These are phyloP conservation scores for Neophaeococcomyces aloes DNA, from an alignment of 2,329 filamentous ascomycete species.

Conservation along the genomic window DNA sequence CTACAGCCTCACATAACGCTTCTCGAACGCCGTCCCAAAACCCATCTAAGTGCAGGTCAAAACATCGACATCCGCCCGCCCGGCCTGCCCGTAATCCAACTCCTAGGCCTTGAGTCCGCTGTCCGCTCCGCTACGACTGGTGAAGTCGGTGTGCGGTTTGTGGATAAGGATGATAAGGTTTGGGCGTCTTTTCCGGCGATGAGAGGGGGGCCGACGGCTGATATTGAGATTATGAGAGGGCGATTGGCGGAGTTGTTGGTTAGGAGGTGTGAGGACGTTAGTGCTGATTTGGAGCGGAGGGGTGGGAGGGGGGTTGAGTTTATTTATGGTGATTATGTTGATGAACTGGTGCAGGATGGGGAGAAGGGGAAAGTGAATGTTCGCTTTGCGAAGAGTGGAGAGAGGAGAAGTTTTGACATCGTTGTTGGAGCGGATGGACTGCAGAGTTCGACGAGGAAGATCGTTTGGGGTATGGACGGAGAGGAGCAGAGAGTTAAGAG, in stretches of 20 bases:
- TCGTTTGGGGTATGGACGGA: slow-evolving; percentile 26
- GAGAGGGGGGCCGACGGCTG: slow-evolving; percentile 34
- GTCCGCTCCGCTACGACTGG: slow-evolving; percentile 32
- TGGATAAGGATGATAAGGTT: slow-evolving; percentile 32
- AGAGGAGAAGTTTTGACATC: slow-evolving; percentile 34
- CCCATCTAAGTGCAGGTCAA: slow-evolving; percentile 38
- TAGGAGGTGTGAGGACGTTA: slow-evolving; percentile 35
- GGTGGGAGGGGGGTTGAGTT: background rate
- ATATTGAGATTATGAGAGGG: slow-evolving; percentile 52
- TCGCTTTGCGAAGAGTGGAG: slow-evolving; percentile 34
- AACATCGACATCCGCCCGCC: slow-evolving; percentile 46
- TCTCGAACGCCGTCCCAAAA: slow-evolving; percentile 27
- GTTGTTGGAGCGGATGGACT: slow-evolving; percentile 40
- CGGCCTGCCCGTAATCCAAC: slow-evolving; percentile 41
- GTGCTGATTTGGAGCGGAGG: background rate
- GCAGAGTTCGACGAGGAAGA: slow-evolving; percentile 32
- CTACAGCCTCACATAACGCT: slow-evolving; percentile 21
- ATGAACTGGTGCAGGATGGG: slow-evolving; percentile 26
- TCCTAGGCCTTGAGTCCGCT: slow-evolving; percentile 41
- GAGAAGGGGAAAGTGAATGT: slow-evolving; percentile 27
- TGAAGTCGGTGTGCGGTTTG: slow-evolving; percentile 29
- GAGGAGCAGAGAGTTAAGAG: slow-evolving; percentile 23
- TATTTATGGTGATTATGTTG: slow-evolving; percentile 9
- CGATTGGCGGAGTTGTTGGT: slow-evolving; percentile 34
- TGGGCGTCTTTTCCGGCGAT: slow-evolving; percentile 35